A percentile compares a stretch with the other conserved stretches of the same genome.
Conservation (phyloP, 1,139 yeast species). For the Eremothecium coryli region DNA sequence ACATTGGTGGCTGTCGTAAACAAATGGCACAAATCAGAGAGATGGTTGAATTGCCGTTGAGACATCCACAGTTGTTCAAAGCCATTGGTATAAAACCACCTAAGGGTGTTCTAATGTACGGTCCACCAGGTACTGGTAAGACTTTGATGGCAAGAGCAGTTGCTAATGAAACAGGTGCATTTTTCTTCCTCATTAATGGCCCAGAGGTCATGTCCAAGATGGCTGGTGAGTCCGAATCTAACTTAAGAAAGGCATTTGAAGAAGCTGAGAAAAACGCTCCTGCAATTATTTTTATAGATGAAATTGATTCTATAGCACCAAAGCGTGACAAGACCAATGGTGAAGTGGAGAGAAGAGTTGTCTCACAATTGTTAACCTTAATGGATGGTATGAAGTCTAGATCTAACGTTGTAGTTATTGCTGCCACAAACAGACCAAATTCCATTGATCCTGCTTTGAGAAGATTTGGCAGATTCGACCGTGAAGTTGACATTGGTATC, state of each 20-base stretch:
- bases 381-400: constrained; percentile 99
- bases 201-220: constrained; percentile 99
- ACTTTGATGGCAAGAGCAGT: constrained; percentile 99
- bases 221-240: constrained; percentile 99
- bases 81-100: constrained; percentile 97
- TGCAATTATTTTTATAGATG: constrained; percentile 93
- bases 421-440: constrained; percentile 95
- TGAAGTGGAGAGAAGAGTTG: constrained; percentile 97
- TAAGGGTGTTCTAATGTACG: constrained; percentile 92
- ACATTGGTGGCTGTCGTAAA: constrained; percentile 97
- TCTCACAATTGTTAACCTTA: constrained; percentile 87
- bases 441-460: constrained; percentile 97
- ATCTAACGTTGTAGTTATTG: constrained; percentile 91
- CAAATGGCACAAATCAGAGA: constrained; percentile 99
- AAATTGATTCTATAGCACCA: constrained; percentile 97
- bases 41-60: constrained; percentile 88
- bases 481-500: constrained; percentile 98
- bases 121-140: constrained; percentile 99
- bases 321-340: constrained; percentile 99
- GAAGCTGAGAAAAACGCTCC: constrained; percentile 99
- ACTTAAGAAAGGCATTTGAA: constrained; percentile 94
- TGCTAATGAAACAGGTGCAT: constrained; percentile 98
- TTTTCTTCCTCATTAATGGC: constrained; percentile 94
- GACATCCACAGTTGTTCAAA: constrained; percentile 95
- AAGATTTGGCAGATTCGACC: constrained; percentile 97